A percentile compares a stretch with the other conserved stretches of the same genome.
These are phyloP conservation scores for Thelonectria blattea DNA, from an alignment of 2,329 filamentous ascomycete species.

Conservation along the genomic window DNA sequence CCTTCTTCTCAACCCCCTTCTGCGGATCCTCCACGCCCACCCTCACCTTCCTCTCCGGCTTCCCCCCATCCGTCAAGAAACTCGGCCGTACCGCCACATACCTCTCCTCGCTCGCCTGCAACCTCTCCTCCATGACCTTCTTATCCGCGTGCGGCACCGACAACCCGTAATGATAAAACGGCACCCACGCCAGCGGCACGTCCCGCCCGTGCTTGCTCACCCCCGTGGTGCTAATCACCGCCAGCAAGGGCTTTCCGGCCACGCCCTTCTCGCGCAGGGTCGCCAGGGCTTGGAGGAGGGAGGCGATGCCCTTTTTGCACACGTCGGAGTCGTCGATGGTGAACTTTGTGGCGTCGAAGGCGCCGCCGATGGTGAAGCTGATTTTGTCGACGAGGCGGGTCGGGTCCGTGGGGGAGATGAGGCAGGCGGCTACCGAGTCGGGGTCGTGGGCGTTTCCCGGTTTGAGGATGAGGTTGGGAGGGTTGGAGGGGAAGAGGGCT, in stretches of 20 bases:
- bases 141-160: slow-evolving; percentile 54
- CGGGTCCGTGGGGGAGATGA: slow-evolving; percentile 37
- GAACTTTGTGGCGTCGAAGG: slow-evolving; percentile 34
- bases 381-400: slow-evolving; percentile 46
- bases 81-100: slow-evolving; percentile 47
- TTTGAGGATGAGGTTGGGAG: slow-evolving; percentile 44
- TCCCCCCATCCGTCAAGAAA: slow-evolving; percentile 39
- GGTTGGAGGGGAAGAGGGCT: slow-evolving; percentile 38
- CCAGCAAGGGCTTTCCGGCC: slow-evolving; percentile 43
- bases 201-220: slow-evolving; percentile 39
- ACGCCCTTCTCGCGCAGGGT: slow-evolving; percentile 31
- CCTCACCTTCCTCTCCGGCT: slow-evolving; percentile 33
- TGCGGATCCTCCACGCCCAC: slow-evolving; percentile 43
- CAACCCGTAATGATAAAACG: slow-evolving; percentile 51
- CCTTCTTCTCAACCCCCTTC: slow-evolving; percentile 43
- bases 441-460: slow-evolving; percentile 48
- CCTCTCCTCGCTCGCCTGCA: slow-evolving; percentile 38
- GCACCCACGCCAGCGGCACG: slow-evolving; percentile 48
- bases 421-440: slow-evolving; percentile 41
- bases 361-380: slow-evolving; percentile 48
- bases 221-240: slow-evolving; percentile 50
- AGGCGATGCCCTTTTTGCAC: slow-evolving; percentile 46
- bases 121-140: slow-evolving; percentile 49
- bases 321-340: slow-evolving; percentile 47
- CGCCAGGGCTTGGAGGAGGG: slow-evolving; percentile 43